Percentiles rank a stretch among this genome's conserved stretches.
These are phyloP conservation scores for Rhodotorula sp. DNA, from an alignment of 1,284 basidiomycete species.

Conservation along the genomic window DNA sequence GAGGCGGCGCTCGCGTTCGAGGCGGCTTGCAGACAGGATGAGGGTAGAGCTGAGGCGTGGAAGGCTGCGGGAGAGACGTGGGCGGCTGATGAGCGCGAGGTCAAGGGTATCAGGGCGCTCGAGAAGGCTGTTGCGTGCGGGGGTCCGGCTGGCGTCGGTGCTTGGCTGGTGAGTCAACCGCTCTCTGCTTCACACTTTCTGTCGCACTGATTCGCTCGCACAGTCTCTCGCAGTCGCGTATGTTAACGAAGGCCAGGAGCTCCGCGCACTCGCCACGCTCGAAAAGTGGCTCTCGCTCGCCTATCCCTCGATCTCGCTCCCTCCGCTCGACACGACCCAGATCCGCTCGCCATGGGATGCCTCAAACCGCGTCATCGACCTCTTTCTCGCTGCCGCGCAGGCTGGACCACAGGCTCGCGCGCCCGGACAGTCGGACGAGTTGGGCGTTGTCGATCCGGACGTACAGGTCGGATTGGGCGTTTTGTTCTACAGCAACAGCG, in stretches of 20 bases:
- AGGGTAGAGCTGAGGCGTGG: conserved; percentile 75
- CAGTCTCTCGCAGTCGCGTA: conserved; percentile 94
- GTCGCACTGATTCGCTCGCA: not conserved
- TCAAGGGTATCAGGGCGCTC: conserved; percentile 57
- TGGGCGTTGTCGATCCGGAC: conserved; percentile 77
- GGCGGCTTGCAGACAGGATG: conserved; percentile 54
- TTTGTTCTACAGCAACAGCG: conserved; percentile 81
- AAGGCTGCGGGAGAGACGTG: conserved; percentile 86
- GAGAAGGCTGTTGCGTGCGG: conserved; percentile 63
- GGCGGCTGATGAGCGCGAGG: conserved; percentile 86
- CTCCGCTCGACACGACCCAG: conserved; percentile 12
- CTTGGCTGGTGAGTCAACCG: conserved; percentile 65
- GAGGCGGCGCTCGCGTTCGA: conserved; percentile 55
- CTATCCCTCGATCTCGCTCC: conserved; percentile 58
- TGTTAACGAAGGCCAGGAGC: conserved; percentile 92
- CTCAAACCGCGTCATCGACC: conserved; percentile 75
- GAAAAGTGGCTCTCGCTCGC: conserved; percentile 79
- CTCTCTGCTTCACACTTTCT: not conserved
- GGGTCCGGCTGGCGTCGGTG: conserved; percentile 62
- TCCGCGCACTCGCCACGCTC: conserved; percentile 81
- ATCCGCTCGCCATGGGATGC: conserved; percentile 72
- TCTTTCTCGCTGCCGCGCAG: conserved; percentile 81
- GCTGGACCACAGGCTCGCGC: conserved; percentile 48
- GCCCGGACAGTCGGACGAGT: conserved; percentile 53
- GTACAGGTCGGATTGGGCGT: conserved; percentile 92